Base-by-base conservation (phyloP, 495 filamentous ascomycete genomes). In the Daldinia bambusicola region DNA sequence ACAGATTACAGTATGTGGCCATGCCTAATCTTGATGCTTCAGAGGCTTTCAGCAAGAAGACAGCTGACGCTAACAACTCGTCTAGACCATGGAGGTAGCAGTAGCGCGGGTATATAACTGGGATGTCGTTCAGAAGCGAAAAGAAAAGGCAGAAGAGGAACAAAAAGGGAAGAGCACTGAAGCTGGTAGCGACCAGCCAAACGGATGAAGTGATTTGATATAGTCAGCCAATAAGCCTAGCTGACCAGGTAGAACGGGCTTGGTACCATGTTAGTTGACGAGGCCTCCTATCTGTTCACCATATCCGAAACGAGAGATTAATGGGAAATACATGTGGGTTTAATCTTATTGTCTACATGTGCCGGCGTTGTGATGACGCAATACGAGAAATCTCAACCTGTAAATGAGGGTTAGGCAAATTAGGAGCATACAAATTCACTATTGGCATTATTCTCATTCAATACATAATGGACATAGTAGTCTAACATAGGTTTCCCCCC, bases 101-200 rank as follows among this genome's bases (percentile, higher is more conserved):
- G 94, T 93, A 16, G 95, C 95, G 20, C 85, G 96, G 62, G 92
- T 99, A n/a, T 99, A 98, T 79, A 99, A 99, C 78, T 98, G 95
- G 93, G 95, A 99, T 76, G 92, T 99, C 6, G 92, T 92, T 37
- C 89, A 96, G 84, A 92, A 95, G 80, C 83, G 95, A 65, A 97
- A 96, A 85, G 95, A 97, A 63, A 95, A 92, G 78, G 86, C 84
- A 16, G 90, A 91, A 7, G 89, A 89, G 69, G 87, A 83, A 38
- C 53, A 58, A 6, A 77, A 80, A 76, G 80, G 80, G 13, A 81
- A 79, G 58, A 74, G 74, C 22, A 62, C 66, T 7, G 74, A 78
- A 64, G 73, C 74, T 30, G 73, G 73, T 9, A 73, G 67, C n/a
- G 73, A 67, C 26, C 75, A 77, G 38, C 75, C 75, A 2, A 77